Base-by-base conservation (phyloP, 208 protist species). In the Acanthamoeba rhysodes region DNA sequence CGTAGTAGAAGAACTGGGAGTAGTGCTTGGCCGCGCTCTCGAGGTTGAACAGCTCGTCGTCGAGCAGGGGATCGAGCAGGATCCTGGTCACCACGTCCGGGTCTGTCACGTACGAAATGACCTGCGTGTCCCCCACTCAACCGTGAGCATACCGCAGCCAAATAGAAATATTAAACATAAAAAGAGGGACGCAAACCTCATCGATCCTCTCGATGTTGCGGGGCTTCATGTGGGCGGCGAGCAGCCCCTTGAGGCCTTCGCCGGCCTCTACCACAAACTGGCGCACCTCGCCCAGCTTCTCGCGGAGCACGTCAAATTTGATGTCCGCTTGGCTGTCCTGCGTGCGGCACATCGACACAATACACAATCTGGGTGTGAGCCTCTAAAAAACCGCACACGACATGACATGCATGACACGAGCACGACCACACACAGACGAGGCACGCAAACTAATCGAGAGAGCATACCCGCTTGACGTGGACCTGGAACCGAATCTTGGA, bases 1-100 rank as follows among this genome's bases (percentile, higher is more conserved):
- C 34, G 48, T 85, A 85, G 76, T 59, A 59, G 76, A 32, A 57
- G 32, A 85, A 85, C 76, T 85, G 76, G 9, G 76, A 85, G 37
- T 85, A 85, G 32, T 85, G 76, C 22, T 48, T 59, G 76, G 34
- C 76, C 37, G 76, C 76, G 48, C 48, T 85, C 37, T 48, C 48
- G 34, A 85, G 76, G 14, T 85, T 37, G 24, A 48, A 85, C 14
- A 85, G 45, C 41, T 85, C 76, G 10, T 48, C 76, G 76, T 48
- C 76, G 76, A 85, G 76, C 45, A 48, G 37, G 24, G 76, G 76
- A 18, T 85, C 76, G 22, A 85, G 48, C 76, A 85, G 24, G 37
- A 85, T 27, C 22, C 48, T 41, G 76, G 16, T 55, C 24, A 85
- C 45, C 34, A 85, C 76, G 24, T 85, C 48, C 6, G 76, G 76